A percentile compares a stretch with the other conserved stretches of the same genome.
Conservation (phyloP, 345 rosid genomes). For the Gossypium stocksii region DNA sequence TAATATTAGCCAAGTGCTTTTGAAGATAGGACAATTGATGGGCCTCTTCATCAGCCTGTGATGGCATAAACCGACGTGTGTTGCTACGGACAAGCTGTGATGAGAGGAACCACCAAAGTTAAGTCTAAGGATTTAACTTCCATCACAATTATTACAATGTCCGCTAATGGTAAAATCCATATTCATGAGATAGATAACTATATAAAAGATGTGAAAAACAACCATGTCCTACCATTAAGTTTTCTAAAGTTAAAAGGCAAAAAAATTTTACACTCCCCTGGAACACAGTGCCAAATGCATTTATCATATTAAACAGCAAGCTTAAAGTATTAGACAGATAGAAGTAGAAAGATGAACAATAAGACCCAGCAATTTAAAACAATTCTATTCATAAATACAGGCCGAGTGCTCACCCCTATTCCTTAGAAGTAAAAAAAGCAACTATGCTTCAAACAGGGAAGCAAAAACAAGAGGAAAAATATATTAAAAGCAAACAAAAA, state of each 20-base stretch:
- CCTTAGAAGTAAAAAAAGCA: neutral
- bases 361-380: neutral
- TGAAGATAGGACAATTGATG: slow-evolving; percentile 94
- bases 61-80: slow-evolving; percentile 91
- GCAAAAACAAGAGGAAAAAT: neutral
- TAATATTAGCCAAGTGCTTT: slow-evolving; percentile 83
- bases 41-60: slow-evolving; percentile 95
- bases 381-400: neutral
- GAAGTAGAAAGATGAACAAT: neutral
- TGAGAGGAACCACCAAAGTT: slow-evolving; percentile 11
- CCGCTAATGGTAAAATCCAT: neutral
- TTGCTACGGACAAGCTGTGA: slow-evolving; percentile 96
- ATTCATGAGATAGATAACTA: neutral
- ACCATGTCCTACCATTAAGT: neutral
- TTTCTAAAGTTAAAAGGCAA: neutral
- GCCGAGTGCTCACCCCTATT: neutral
- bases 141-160: neutral
- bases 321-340: neutral
- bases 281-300: neutral
- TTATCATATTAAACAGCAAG: neutral
- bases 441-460: neutral
- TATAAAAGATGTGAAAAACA: neutral
- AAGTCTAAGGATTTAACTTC: slow-evolving; percentile 12
- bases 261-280: neutral
- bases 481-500: neutral